These are phyloP conservation scores for Diaporthe citri DNA, from an alignment of 2,329 filamentous ascomycete genomes.

Conservation along the genomic window DNA sequence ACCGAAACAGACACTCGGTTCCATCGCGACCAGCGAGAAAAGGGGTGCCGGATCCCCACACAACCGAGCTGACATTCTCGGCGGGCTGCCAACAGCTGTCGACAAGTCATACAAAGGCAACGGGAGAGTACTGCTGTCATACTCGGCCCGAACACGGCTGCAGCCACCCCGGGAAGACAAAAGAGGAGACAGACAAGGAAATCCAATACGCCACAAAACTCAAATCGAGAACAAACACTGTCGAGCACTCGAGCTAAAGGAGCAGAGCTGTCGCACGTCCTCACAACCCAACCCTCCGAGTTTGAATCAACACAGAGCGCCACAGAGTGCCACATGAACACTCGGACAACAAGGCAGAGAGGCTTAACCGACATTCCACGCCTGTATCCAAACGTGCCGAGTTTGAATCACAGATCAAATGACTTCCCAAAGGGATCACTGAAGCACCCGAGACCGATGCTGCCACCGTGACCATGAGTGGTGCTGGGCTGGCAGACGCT, in stretches of 20 bases:
- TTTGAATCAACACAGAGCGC: not conserved
- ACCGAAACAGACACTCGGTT: not conserved
- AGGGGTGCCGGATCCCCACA: constrained; percentile 18
- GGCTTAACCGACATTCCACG: not conserved
- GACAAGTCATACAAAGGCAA: not conserved
- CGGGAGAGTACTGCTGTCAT: constrained; percentile 27
- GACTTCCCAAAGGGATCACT: not conserved
- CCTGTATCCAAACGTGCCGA: constrained; percentile 5
- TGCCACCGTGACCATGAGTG: not conserved
- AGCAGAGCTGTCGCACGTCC: constrained; percentile 20
- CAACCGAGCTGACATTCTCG: constrained; percentile 5
- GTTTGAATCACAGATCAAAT: constrained; percentile 4
- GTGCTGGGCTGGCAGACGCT: not conserved
- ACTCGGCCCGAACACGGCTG: not conserved
- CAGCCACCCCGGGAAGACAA: constrained; percentile 1
- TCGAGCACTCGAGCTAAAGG: not conserved
- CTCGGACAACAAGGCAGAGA: constrained; percentile 1
- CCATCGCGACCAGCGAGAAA: constrained; percentile 13
- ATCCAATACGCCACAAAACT: constrained; percentile 1
- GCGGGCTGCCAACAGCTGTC: not conserved
- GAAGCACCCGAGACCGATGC: not conserved
- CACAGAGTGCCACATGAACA: not conserved
- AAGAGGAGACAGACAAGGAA: constrained; percentile 4
- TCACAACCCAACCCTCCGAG: not conserved
- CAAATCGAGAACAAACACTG: not conserved